Evolutionary conservation across 1,284 basidiomycete genomes (phyloP), one percentile per base, ranked within the genome.

Genomic region (Polyporus tsugae): DNA sequence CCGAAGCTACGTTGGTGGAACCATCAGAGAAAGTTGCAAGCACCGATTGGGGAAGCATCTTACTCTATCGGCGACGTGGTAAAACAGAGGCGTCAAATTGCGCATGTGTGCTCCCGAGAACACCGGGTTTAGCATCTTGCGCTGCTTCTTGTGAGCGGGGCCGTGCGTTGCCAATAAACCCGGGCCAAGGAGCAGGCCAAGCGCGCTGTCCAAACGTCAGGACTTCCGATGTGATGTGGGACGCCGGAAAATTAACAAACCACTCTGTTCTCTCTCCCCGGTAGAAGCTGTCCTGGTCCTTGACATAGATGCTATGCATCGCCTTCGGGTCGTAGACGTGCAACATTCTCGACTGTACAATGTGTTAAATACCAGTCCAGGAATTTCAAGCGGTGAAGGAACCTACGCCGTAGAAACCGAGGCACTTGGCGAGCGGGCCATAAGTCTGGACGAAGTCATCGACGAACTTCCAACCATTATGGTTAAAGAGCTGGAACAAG

Each of bases 271-370:
- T 13, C 25, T 33, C 22, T 29, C 41, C 59, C 49, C 78, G 74
- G 29, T 75, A 74, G 62, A 75, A 80, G 35, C 67, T 64, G 19
- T 76, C 66, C 59, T 76, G 74, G 39, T 81, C 79, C 64, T 78
- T 79, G 17, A 78, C 68, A 6, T 78, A 25, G 15, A 81, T 74
- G 41, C 69, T 73, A 44, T 77, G 73, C 42, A 79, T 63, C 0
- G 78, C 78, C 29, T 57, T 64, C 2, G 77, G 75, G 38, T 78
- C 76, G 49, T 68, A 72, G 6, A 78, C 66, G 36, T 72, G 72
- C 17, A 78, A 66, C 60, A 65, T 60, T 17, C 65, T 64, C 25
- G 60, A 66, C 75, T 77, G n/a, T 15, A n/a, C 33, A 42, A 6
- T 3, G 36, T 11, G 38, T 53, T 22, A 33, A 11, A n/a, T 1